Evolutionary conservation across 306 rosid genomes (phyloP).

Genomic region (Oemleria cerasiformis): DNA sequence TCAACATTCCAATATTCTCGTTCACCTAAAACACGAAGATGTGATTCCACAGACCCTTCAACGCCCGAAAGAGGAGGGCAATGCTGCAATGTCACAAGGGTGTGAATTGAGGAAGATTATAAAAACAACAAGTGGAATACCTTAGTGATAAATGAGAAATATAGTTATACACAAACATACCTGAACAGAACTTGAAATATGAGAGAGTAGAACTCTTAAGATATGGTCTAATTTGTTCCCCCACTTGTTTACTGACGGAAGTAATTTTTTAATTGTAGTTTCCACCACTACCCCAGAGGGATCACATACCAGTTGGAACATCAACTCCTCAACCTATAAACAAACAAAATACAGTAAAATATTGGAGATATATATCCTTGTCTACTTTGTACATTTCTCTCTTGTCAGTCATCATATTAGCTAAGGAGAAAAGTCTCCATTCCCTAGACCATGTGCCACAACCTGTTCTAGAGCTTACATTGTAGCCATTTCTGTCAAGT

Average conservation of each 20-base stretch:
- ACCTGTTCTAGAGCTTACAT: constrained; percentile 97
- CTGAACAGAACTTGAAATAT: constrained; percentile 68
- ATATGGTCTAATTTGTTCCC: constrained; percentile 83
- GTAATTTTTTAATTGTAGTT: constrained; percentile 68
- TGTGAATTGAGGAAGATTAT: constrained; percentile 15
- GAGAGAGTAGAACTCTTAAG: constrained; percentile 63
- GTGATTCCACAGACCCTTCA: constrained; percentile 92
- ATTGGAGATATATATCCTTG: constrained; percentile 35
- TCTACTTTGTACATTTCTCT: constrained; percentile 22
- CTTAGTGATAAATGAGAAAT: constrained; percentile 15
- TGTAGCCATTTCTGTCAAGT: constrained; percentile 95
- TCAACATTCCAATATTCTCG: constrained; percentile 94
- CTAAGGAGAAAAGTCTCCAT: constrained; percentile 58
- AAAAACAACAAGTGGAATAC: constrained; percentile 4
- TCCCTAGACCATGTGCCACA: constrained; percentile 82
- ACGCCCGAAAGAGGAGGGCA: constrained; percentile 97
- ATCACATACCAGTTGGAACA: constrained; percentile 93
- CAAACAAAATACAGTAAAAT: constrained; percentile 30
- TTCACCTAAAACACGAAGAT: constrained; percentile 89
- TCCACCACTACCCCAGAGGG: constrained; percentile 97
- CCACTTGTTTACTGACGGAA: constrained; percentile 88
- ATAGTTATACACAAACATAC: constrained; percentile 38
- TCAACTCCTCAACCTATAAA: constrained; percentile 90
- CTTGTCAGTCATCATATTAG: constrained; percentile 37
- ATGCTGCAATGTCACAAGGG: constrained; percentile 50